These are phyloP conservation scores for Solanum etuberosum DNA, from an alignment of 257 asterid genomes.

Conservation along the genomic window DNA sequence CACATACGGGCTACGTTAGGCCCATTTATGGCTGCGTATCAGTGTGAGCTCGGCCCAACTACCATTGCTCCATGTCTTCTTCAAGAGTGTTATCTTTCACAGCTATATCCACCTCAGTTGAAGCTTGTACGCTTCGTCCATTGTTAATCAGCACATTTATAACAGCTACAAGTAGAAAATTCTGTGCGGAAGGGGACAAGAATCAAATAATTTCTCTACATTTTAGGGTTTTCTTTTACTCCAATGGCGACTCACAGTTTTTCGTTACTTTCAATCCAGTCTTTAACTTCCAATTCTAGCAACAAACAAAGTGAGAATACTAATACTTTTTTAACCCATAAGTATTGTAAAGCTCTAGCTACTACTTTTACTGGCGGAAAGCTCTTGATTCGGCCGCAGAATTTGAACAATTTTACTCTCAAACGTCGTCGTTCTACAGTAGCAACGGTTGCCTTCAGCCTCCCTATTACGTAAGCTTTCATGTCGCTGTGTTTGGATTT, in stretches of 20 bases:
- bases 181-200: neutral
- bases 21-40: neutral
- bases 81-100: neutral
- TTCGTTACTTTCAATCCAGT: constrained; percentile 34
- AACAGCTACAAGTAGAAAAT: neutral
- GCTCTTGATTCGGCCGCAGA: constrained; percentile 28
- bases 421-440: constrained; percentile 48
- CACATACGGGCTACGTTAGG: neutral
- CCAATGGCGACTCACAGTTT: constrained; percentile 76
- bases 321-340: constrained; percentile 17
- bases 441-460: constrained; percentile 56
- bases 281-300: constrained; percentile 26
- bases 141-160: neutral
- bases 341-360: constrained; percentile 3
- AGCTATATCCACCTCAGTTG: neutral
- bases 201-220: neutral
- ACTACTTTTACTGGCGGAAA: constrained; percentile 37
- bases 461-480: constrained; percentile 53
- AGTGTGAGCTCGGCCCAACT: neutral
- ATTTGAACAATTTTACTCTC: constrained; percentile 15
- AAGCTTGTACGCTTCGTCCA: neutral
- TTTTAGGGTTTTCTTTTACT: neutral
- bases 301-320: constrained; percentile 23
- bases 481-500: neutral
- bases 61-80: neutral